Conservation (phyloP, 2,329 filamentous ascomycete genomes). For the Cucurbitaria berberidis region DNA sequence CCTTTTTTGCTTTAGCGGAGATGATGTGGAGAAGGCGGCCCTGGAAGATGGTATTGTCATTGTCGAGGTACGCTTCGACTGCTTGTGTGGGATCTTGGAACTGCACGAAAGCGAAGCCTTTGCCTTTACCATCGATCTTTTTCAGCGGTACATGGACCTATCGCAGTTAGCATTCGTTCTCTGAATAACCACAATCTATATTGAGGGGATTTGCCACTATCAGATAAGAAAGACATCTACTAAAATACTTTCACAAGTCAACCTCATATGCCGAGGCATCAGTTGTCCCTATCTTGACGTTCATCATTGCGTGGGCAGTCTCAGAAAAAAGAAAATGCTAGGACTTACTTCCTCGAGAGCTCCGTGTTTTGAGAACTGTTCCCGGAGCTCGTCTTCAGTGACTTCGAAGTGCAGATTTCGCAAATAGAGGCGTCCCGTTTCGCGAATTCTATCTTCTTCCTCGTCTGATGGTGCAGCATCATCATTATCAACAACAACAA, state of each 20-base stretch:
- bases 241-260: constrained; percentile 95
- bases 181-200: not conserved
- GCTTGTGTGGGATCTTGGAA: constrained; percentile 76
- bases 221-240: constrained; percentile 99
- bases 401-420: constrained; percentile 85
- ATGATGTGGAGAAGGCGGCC: constrained; percentile 91
- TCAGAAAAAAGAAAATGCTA: constrained; percentile 23
- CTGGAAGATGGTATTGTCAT: constrained; percentile 89
- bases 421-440: constrained; percentile 81
- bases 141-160: constrained; percentile 88
- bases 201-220: constrained; percentile 52
- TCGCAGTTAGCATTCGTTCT: constrained; percentile 23
- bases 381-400: constrained; percentile 76
- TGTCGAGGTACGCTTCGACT: constrained; percentile 75
- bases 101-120: constrained; percentile 89
- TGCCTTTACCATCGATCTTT: constrained; percentile 71
- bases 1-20: constrained; percentile 80
- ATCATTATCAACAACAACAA: too few species aligned
- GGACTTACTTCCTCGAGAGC: constrained; percentile 82
- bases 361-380: constrained; percentile 75
- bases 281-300: constrained; percentile 99
- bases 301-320: constrained; percentile 72
- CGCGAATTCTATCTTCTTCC: constrained; percentile 67
- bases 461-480: constrained; percentile 53
- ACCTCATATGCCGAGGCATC: constrained; percentile 92